phyloP scores from a whole-genome alignment of 148 eudicot genomes.

The Dysphania ambrosioides region DNA sequence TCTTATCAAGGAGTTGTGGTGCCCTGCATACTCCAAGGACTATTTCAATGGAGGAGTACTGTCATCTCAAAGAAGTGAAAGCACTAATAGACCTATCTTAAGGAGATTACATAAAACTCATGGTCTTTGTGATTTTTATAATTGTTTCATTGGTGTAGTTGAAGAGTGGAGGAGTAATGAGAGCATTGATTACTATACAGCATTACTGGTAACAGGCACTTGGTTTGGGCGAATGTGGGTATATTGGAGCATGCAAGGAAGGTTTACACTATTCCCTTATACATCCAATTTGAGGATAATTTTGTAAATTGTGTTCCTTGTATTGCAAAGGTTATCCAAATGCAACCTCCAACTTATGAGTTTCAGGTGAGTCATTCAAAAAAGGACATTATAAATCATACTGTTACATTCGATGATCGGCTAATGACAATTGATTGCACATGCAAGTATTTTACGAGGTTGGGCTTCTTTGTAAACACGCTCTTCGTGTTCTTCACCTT shows the following conservation, averaged over 20 bases:
- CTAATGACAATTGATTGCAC: not conserved
- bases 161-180: not conserved
- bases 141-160: not conserved
- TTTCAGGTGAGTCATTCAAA: not conserved
- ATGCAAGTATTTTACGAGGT: not conserved
- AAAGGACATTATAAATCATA: not conserved
- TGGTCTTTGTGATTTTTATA: not conserved
- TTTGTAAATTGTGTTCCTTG: not conserved
- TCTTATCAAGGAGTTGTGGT: not conserved
- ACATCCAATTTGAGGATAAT: not conserved
- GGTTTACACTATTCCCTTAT: not conserved
- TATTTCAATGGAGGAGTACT: not conserved
- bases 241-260: not conserved
- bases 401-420: not conserved
- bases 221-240: not conserved
- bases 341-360: not conserved
- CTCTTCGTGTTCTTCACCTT: not conserved
- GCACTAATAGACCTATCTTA: not conserved
- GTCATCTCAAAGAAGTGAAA: not conserved
- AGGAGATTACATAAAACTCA: not conserved
- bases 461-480: not conserved
- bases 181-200: not conserved
- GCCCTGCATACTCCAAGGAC: not conserved
- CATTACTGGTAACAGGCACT: not conserved
- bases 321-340: not conserved